A percentile compares a stretch with the other conserved stretches of the same genome.
Evolutionary conservation across 257 asterid genomes (phyloP).

Genomic region (Apocynum venetum): DNA sequence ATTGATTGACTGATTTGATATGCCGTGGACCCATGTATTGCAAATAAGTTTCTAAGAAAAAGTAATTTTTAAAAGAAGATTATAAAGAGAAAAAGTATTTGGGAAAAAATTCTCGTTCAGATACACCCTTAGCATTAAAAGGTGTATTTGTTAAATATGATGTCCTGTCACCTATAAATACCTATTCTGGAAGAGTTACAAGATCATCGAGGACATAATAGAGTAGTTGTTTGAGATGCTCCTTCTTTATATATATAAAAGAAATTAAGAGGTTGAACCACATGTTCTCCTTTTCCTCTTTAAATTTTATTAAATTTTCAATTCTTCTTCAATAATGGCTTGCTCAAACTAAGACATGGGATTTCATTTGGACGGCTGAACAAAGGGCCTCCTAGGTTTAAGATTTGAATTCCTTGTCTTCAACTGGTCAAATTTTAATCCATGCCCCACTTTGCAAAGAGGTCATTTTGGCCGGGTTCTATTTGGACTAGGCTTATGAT

Average conservation of each 20-base stretch:
- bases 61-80: too few species aligned
- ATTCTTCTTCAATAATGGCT: neutral
- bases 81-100: too few species aligned
- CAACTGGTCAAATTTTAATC: neutral
- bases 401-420: neutral
- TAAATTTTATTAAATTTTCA: neutral
- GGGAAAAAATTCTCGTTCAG: too few species aligned
- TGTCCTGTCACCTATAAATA: neutral
- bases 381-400: neutral
- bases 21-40: too few species aligned
- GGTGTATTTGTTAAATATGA: neutral
- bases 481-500: too few species aligned
- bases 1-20: too few species aligned
- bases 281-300: neutral
- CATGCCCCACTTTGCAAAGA: neutral
- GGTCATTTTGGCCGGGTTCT: too few species aligned
- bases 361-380: neutral
- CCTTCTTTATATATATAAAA: neutral
- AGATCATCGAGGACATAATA: neutral
- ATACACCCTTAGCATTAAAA: neutral
- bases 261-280: neutral
- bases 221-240: neutral
- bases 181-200: neutral
- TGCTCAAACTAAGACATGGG: neutral
- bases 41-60: too few species aligned